Conservation (phyloP, 2,329 filamentous ascomycete genomes). For the Penicillium psychrosexuale region DNA sequence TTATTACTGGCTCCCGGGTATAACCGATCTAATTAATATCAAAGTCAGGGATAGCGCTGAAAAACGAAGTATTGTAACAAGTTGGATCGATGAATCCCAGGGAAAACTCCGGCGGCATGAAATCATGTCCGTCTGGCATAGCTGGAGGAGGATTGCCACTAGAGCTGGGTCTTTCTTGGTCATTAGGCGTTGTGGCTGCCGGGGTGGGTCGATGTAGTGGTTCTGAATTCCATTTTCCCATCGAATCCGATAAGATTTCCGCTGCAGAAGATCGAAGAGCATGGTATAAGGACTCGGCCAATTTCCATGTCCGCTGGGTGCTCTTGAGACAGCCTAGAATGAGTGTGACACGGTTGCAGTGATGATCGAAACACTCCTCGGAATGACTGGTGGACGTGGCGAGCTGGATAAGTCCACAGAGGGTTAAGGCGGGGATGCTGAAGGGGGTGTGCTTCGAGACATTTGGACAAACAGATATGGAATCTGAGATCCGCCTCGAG, state of each 20-base stretch:
- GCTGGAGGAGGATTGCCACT: conserved; percentile 11
- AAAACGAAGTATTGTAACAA: conserved; percentile 31
- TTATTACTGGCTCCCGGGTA: background rate
- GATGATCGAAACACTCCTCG: conserved; percentile 39
- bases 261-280: conserved; percentile 28
- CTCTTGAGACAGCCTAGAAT: conserved; percentile 36
- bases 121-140: conserved; percentile 25
- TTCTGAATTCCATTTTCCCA: conserved; percentile 28
- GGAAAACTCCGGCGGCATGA: conserved; percentile 26
- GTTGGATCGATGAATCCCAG: conserved; percentile 32
- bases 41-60: conserved; percentile 28
- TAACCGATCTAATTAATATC: conserved; percentile 19
- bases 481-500: conserved; percentile 32
- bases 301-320: conserved; percentile 29
- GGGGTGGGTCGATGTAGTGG: conserved; percentile 24
- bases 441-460: conserved; percentile 34
- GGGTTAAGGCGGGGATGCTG: conserved; percentile 26
- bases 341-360: conserved; percentile 37
- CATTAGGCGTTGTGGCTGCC: conserved; percentile 18
- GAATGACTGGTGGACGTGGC: conserved; percentile 34
- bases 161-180: conserved; percentile 15
- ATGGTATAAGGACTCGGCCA: conserved; percentile 30
- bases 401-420: conserved; percentile 37
- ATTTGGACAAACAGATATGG: conserved; percentile 33
- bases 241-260: conserved; percentile 28